phyloP scores from a whole-genome alignment of 192 early-diverging fungal species.

The Phlyctochytrium planicorne region DNA sequence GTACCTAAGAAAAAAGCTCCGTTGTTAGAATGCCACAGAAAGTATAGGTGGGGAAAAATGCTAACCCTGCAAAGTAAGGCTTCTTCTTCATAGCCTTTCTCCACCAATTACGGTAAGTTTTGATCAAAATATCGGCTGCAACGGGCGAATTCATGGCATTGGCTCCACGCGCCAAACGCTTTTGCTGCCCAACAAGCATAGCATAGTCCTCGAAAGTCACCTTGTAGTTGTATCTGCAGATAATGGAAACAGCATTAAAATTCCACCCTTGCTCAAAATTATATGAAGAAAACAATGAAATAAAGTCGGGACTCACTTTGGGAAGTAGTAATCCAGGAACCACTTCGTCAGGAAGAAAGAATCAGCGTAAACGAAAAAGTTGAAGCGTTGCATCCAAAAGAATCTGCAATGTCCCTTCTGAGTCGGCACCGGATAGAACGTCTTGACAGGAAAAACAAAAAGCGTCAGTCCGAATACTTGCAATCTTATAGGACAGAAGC shows the following conservation, averaged over 20 bases:
- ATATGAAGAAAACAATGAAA: background rate
- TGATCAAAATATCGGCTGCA: conserved; percentile 29
- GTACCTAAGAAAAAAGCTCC: conserved; percentile 12
- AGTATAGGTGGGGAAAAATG: background rate
- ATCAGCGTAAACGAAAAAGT: conserved; percentile 8
- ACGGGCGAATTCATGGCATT: conserved; percentile 38
- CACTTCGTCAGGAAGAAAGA: background rate
- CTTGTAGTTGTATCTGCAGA: conserved; percentile 18
- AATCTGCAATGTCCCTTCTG: conserved; percentile 38
- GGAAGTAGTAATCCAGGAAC: conserved; percentile 13
- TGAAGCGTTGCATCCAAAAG: conserved; percentile 31
- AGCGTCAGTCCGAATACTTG: no score
- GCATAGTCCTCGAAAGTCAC: conserved; percentile 33
- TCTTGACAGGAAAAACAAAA: no score
- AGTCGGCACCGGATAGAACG: conserved; percentile 35
- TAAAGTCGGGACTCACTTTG: background rate
- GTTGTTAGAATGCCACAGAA: no score
- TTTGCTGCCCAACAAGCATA: conserved; percentile 35
- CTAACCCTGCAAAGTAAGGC: conserved; percentile 6
- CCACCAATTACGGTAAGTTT: conserved; percentile 38
- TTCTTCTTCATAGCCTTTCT: conserved; percentile 22
- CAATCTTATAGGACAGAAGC: no score
- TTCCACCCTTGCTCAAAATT: no score
- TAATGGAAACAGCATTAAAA: background rate
- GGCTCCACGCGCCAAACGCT: conserved; percentile 14